Evolutionary conservation across 768 basidiomycete genomes (phyloP).

Genomic region (Goffeauzyma gilvescens): DNA sequence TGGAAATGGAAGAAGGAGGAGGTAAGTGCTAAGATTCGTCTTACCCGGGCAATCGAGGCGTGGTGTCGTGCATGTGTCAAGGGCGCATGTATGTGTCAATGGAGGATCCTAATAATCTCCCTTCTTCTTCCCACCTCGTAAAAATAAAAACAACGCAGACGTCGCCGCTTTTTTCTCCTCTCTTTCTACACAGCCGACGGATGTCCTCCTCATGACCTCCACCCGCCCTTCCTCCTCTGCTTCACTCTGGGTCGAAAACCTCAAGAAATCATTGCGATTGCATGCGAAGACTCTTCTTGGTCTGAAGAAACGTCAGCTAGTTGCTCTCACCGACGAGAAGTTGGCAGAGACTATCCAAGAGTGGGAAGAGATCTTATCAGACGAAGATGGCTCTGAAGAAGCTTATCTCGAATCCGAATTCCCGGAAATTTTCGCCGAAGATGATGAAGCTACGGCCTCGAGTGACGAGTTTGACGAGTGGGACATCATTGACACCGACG

Average conservation of each 20-base stretch:
- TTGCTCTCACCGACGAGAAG: background rate
- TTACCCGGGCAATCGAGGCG: background rate
- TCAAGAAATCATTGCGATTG: no score
- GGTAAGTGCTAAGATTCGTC: background rate
- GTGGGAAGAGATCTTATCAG: slow-evolving; percentile 4
- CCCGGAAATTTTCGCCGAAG: background rate
- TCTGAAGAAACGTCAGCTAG: background rate
- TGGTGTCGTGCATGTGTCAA: no score
- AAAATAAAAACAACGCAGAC: no score
- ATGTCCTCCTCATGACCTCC: background rate
- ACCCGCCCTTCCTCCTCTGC: background rate
- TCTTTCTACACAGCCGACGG: no score
- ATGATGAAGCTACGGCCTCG: background rate
- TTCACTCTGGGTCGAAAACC: no score
- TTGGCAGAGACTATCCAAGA: slow-evolving; percentile 1
- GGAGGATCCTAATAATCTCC: background rate
- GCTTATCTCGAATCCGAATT: no score
- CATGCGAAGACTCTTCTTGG: no score
- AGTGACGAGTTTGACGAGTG: no score
- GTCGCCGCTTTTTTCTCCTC: no score
- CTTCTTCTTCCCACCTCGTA: no score
- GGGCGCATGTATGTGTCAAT: background rate
- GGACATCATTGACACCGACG: background rate
- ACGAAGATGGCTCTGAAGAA: background rate
- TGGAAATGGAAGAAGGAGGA: background rate